phyloP scores from a whole-genome alignment of 768 basidiomycete genomes.

The Gloeopeniophorella convolvens region DNA sequence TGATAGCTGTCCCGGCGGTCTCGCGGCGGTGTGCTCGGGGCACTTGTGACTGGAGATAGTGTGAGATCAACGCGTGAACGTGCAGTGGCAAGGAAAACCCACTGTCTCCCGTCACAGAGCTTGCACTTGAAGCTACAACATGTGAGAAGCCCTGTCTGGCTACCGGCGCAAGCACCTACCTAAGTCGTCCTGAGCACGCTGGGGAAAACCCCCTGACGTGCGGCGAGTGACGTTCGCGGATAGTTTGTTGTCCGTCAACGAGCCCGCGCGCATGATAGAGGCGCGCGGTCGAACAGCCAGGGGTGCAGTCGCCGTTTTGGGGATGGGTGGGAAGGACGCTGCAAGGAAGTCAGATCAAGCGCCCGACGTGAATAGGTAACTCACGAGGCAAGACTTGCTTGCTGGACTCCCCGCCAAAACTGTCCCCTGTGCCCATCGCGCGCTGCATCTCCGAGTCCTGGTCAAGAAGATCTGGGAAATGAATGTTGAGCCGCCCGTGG shows the following conservation, averaged over 20 bases:
- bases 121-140: neutral
- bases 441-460: slow-evolving; percentile 22
- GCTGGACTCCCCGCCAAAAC: slow-evolving; percentile 12
- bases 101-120: slow-evolving; percentile 2
- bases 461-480: slow-evolving; percentile 19
- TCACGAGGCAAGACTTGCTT: slow-evolving; percentile 13
- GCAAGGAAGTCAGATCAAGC: neutral
- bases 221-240: slow-evolving; percentile 9
- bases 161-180: neutral
- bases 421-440: slow-evolving; percentile 17
- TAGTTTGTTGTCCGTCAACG: slow-evolving; percentile 16
- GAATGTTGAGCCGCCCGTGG: neutral
- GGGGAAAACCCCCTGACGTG: neutral
- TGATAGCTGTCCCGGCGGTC: slow-evolving; percentile 19
- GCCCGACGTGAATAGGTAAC: neutral
- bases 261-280: slow-evolving; percentile 16
- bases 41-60: neutral
- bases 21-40: slow-evolving; percentile 10
- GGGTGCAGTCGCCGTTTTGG: slow-evolving; percentile 3
- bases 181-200: slow-evolving; percentile 13
- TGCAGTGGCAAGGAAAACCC: neutral
- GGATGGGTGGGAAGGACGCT: slow-evolving; percentile 1
- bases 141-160: neutral
- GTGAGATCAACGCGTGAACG: neutral
- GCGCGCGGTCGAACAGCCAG: slow-evolving; percentile 10